Evolutionary conservation across 192 early-diverging fungal genomes (phyloP), one percentile per base, ranked within the genome.

Genomic region (Coemansia sp.): DNA sequence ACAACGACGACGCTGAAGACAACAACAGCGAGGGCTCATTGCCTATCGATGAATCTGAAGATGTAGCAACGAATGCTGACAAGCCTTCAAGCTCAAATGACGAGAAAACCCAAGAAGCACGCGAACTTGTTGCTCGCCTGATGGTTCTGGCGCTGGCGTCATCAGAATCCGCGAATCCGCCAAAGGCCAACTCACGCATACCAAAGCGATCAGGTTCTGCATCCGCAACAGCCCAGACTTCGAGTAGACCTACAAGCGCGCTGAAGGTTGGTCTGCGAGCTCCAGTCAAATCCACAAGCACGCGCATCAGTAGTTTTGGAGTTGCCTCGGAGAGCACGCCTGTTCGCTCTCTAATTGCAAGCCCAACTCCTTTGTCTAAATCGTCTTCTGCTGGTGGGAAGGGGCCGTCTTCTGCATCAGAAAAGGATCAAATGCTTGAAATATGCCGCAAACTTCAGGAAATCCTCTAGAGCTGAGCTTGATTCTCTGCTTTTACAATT

Each of bases 291-390:
- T 60, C 70, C 16, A 6, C 70, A 45, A 66, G 70, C 50, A 52
- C 70, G 19, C 79, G 79, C 9, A 81, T 81, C 67, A 81, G 79
- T 64, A 81, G 74, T 57, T 81, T 81, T 70, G 79, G 79, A 21
- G 79, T 81, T 37, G 79, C 79, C 41, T 81, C 79, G 9, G 64
- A 68, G 40, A 81, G 49, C 67, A 73, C 66, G 15, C 79, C 79
- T 6, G 79, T 81, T 19, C 79, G 79, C 32, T 76, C 79, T 8
- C n/a, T 69, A 45, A 49, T 53, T 9, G 74, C 64, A 9, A 73
- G 79, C 39, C 74, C 79, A 42, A 72, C 79, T 6, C 79, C 79
- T 0, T 64, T 71, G 15, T 61, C 70, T 26, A 81, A 76, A 53
- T 50, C 67, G n/a, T 60, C 65, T 58, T 41, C 66, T 21, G 37